phyloP scores from a whole-genome alignment of 257 asterid species.

The Catharanthus roseus region DNA sequence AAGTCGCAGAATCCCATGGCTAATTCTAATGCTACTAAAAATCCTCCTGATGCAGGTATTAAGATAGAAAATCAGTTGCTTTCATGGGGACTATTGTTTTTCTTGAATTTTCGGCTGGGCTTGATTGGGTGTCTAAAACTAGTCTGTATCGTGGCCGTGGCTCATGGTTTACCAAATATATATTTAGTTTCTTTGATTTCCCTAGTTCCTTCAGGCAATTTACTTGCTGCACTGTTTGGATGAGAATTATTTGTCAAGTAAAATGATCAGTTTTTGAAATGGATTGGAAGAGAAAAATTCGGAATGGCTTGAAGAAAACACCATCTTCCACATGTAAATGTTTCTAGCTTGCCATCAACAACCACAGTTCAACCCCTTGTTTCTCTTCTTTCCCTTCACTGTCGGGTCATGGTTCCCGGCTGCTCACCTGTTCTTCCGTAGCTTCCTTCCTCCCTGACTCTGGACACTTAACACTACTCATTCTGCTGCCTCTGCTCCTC shows the following conservation, averaged over 20 bases:
- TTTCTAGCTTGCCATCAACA: neutral
- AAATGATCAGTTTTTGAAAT: neutral
- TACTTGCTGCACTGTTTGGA: neutral
- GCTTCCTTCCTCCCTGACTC: neutral
- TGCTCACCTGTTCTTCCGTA: neutral
- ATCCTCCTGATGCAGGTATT: conserved; percentile 63
- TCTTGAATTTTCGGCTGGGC: neutral
- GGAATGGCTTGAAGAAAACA: too few relatives aligned
- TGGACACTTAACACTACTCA: neutral
- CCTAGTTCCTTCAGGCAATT: neutral
- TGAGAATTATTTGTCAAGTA: neutral
- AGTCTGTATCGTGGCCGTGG: neutral
- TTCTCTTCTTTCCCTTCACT: neutral
- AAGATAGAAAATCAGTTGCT: neutral
- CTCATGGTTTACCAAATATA: neutral
- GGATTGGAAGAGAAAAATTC: neutral
- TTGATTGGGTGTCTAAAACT: neutral
- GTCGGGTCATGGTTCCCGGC: neutral
- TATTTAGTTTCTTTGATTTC: neutral
- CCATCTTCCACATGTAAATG: neutral
- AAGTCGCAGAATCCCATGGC: conserved; percentile 58
- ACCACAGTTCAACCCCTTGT: neutral
- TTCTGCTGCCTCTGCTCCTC: neutral
- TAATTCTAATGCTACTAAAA: conserved; percentile 48
- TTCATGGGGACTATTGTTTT: neutral